Base-by-base conservation (phyloP, 2,329 filamentous ascomycete genomes). In the Zymoseptoria passerinii region DNA sequence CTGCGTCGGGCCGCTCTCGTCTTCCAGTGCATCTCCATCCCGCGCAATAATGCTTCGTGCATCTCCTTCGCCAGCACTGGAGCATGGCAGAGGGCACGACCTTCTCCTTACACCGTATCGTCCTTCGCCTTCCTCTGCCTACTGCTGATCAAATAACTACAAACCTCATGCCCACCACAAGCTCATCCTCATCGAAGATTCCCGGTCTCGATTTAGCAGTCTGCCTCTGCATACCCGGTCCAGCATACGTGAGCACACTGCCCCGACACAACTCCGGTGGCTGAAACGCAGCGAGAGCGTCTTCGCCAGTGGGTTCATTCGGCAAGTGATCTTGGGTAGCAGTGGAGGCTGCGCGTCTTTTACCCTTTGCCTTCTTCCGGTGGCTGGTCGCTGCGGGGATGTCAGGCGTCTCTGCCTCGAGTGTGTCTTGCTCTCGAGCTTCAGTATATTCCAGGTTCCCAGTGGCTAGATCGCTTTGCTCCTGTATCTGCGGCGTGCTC, bases 101-200 rank as follows among this genome's bases (percentile, higher is more conserved):
- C 23, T 23, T 23, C 23, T 23, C 23, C 23, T 23, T 23, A 23
- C 23, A 23, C 16, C 35, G 13, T 16, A 16, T 40, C 16, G 35
- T 16, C 35, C 16, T 16, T 44, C n/a, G 35, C 35, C 35, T 16
- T 44, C 13, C 13, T 44, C n/a, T 23, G 23, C 4, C 23, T 7
- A 44, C 10, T 16, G 13, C 35, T 3, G 13, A 9, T 67, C 61
- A 71, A 9, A 68, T 54, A 27, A 78, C 68, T 28, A 76, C 69
- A 62, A 76, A 77, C 49, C 76, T 68, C 59, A 76, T 70, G 1
- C 74, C 76, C 20, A 74, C 69, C 9, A 78, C 67, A 35, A 78
- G 67, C 27, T 70, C 68, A 3, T 74, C 69, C 64, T 78, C 76
- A 23, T 63, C 64, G 59, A 78, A 78, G 20, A 68, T 59, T 6